Percentiles rank a stretch among this genome's conserved stretches.
These are phyloP conservation scores for Hylodesmum podocarpum DNA, from an alignment of 306 rosid genomes.

Conservation along the genomic window DNA sequence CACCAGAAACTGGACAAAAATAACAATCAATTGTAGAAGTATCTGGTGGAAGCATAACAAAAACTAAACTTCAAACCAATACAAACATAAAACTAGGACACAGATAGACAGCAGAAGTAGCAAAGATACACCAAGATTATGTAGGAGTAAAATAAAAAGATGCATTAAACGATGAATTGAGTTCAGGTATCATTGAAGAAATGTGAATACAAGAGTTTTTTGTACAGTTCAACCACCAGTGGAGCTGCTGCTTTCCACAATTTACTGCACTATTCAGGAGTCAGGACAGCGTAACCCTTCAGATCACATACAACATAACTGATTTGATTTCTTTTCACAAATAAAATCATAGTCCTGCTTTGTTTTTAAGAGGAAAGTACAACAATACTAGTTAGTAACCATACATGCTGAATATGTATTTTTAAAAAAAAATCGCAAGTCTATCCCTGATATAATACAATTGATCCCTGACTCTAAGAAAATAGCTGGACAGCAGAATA, in stretches of 20 bases:
- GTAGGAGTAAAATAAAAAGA: slow-evolving; percentile 14
- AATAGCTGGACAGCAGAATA: slow-evolving; percentile 13
- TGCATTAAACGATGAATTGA: not conserved
- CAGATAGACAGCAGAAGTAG: slow-evolving; percentile 14
- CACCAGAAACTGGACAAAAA: slow-evolving; percentile 68
- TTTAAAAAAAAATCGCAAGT: not conserved
- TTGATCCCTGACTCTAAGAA: not conserved
- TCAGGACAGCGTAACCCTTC: slow-evolving; percentile 5
- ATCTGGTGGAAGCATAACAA: slow-evolving; percentile 9
- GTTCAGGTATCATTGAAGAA: slow-evolving; percentile 24
- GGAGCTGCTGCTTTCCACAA: not conserved
- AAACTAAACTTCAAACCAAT: not conserved
- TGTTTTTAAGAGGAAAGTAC: not conserved
- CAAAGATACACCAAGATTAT: not conserved
- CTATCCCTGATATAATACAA: slow-evolving; percentile 1
- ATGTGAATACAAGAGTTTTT: not conserved
- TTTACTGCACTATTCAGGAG: not conserved
- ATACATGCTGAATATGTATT: not conserved
- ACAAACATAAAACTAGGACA: slow-evolving; percentile 7
- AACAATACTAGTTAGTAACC: not conserved
- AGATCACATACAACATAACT: slow-evolving; percentile 8
- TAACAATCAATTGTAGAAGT: slow-evolving; percentile 30
- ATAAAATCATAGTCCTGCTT: not conserved
- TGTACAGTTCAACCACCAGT: not conserved
- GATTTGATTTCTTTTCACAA: not conserved